These are phyloP conservation scores for Euryodendron excelsum DNA, from an alignment of 148 eudicot species.

Conservation along the genomic window DNA sequence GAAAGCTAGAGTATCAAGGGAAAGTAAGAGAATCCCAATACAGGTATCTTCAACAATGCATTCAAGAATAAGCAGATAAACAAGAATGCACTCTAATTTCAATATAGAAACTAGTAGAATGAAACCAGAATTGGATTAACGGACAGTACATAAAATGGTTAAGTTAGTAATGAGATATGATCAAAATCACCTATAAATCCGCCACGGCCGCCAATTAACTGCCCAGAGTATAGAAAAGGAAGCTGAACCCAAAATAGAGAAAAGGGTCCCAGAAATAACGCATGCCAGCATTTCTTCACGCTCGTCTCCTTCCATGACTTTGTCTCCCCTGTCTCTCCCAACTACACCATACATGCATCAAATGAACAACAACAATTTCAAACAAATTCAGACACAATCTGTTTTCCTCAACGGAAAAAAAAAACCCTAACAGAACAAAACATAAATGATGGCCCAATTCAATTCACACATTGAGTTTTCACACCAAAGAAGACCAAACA, in stretches of 20 bases:
- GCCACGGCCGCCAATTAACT: conserved; percentile 99
- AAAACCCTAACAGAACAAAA: neutral
- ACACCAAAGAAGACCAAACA: neutral
- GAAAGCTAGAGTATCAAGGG: neutral
- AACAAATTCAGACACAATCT: neutral
- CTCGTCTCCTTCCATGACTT: conserved; percentile 57
- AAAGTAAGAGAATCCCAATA: neutral
- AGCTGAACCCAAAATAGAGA: conserved; percentile 57
- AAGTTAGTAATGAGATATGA: neutral
- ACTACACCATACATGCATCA: conserved; percentile 29
- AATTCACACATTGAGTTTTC: conserved; percentile 3
- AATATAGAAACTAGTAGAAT: too few species aligned
- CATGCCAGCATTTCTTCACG: conserved; percentile 62
- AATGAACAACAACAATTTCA: neutral
- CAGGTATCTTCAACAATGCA: neutral
- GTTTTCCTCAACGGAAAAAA: neutral
- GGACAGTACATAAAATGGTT: neutral
- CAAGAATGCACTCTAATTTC: neutral
- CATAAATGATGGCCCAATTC: neutral
- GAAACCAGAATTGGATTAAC: too few species aligned
- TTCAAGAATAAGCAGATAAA: neutral
- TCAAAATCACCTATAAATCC: conserved; percentile 69
- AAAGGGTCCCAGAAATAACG: conserved; percentile 60
- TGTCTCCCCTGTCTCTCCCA: conserved; percentile 29
- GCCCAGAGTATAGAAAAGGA: conserved; percentile 92